Conservation (phyloP, 2,329 filamentous ascomycete species). For the Stachybotrys chlorohalonatus region DNA sequence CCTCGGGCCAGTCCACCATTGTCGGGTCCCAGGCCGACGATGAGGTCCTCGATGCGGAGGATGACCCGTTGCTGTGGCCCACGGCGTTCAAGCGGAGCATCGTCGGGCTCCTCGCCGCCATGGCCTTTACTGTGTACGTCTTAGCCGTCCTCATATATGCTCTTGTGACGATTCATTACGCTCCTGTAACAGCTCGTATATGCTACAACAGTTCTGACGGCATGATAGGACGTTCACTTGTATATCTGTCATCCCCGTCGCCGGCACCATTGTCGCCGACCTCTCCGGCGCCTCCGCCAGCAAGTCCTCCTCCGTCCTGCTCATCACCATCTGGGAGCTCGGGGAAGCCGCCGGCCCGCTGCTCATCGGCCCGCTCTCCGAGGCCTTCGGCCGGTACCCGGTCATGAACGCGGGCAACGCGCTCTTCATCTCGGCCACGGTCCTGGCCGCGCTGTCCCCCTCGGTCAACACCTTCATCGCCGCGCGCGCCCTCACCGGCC, state of each 20-base stretch:
- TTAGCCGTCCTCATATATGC: background rate
- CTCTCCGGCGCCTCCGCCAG: constrained; percentile 26
- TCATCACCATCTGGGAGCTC: constrained; percentile 64
- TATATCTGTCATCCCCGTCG: constrained; percentile 45
- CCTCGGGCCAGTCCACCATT: background rate
- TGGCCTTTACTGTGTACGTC: constrained; percentile 47
- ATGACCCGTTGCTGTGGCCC: constrained; percentile 28
- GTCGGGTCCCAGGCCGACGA: background rate
- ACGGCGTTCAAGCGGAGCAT: constrained; percentile 42
- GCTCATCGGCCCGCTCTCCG: constrained; percentile 53
- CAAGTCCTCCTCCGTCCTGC: constrained; percentile 44
- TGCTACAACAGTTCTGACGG: background rate
- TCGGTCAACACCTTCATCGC: constrained; percentile 38
- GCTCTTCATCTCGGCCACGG: constrained; percentile 39
- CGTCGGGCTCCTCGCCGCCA: constrained; percentile 41
- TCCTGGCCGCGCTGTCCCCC: constrained; percentile 34
- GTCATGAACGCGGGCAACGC: constrained; percentile 45
- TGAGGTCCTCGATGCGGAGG: background rate
- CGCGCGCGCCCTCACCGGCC: constrained; percentile 49
- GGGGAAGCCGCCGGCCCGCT: constrained; percentile 54
- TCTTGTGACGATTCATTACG: too few relatives aligned
- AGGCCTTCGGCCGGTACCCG: constrained; percentile 47
- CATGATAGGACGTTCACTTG: constrained; percentile 44
- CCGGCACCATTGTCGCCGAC: constrained; percentile 40
- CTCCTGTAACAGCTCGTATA: too few relatives aligned